Evolutionary conservation across 768 basidiomycete genomes (phyloP).

Genomic region (Sarcomyxa edulis): DNA sequence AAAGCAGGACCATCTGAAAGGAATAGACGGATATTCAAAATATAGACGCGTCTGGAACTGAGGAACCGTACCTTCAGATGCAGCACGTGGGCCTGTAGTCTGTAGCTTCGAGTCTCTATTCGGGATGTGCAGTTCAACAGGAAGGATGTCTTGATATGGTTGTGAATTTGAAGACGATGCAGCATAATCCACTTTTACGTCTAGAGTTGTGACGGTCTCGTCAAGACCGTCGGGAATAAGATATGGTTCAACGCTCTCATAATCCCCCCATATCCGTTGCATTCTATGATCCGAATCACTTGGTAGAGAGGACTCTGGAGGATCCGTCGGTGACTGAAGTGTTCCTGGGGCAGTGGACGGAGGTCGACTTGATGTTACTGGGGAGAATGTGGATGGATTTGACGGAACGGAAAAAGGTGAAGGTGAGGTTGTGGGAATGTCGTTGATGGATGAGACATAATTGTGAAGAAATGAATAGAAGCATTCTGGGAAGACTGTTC

Average conservation of each 20-base stretch:
- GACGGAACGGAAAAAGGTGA: slow-evolving; percentile 36
- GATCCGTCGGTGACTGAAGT: slow-evolving; percentile 16
- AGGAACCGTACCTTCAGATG: slow-evolving; percentile 50
- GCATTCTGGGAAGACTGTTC: slow-evolving; percentile 80
- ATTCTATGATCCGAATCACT: slow-evolving; percentile 83
- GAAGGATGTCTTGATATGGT: slow-evolving; percentile 73
- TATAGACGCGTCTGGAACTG: not conserved
- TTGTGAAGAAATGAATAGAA: slow-evolving; percentile 95
- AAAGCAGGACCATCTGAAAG: slow-evolving; percentile 90
- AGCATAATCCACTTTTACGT: slow-evolving; percentile 54
- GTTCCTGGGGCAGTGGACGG: slow-evolving; percentile 20
- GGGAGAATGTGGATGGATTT: slow-evolving; percentile 25
- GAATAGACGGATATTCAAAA: not conserved
- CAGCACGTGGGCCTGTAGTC: slow-evolving; percentile 44
- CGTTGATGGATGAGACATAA: slow-evolving; percentile 78
- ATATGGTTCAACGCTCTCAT: slow-evolving; percentile 74
- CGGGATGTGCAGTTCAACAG: slow-evolving; percentile 70
- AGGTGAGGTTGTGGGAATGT: slow-evolving; percentile 47
- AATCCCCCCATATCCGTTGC: slow-evolving; percentile 84
- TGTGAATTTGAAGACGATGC: too few relatives aligned
- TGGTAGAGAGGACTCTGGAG: slow-evolving; percentile 41
- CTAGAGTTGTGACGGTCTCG: slow-evolving; percentile 37
- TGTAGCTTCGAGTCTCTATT: slow-evolving; percentile 57
- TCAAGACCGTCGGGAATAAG: slow-evolving; percentile 44
- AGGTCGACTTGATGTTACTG: slow-evolving; percentile 23